These are phyloP conservation scores for Vanderwaltozyma tropicalis DNA, from an alignment of 805 yeast genomes.

Conservation along the genomic window DNA sequence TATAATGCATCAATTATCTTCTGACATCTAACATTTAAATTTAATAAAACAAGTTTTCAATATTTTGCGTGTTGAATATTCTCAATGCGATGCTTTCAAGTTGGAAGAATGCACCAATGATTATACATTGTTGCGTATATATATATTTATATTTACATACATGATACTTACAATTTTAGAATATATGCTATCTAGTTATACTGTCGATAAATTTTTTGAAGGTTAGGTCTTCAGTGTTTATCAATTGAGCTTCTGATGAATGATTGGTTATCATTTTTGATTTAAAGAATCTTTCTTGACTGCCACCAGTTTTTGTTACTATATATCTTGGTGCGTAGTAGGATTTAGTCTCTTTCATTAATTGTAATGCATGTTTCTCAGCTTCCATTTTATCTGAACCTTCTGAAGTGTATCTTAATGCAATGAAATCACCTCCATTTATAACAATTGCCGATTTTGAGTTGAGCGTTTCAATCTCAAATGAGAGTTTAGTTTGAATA, in stretches of 20 bases:
- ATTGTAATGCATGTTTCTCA: neutral
- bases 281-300: conserved; percentile 15
- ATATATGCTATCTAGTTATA: neutral
- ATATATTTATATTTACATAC: no score
- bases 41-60: no score
- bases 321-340: conserved; percentile 7
- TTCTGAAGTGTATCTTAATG: conserved; percentile 6
- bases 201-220: conserved; percentile 2
- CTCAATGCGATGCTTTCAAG: no score
- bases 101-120: no score
- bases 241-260: neutral
- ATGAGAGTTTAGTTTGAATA: neutral
- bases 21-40: no score
- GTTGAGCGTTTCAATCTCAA: neutral
- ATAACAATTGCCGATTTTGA: conserved; percentile 4
- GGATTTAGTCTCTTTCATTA: neutral
- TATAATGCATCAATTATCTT: no score
- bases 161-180: no score
- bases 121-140: no score
- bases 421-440: conserved; percentile 13
- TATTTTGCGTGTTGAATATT: no score
- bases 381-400: neutral
- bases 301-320: conserved; percentile 7
- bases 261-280: conserved; percentile 8
- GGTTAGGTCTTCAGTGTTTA: conserved; percentile 11